A percentile compares a stretch with the other conserved stretches of the same genome.
phyloP scores from a whole-genome alignment of 1,284 basidiomycete species.

The Trametes pubescens region DNA sequence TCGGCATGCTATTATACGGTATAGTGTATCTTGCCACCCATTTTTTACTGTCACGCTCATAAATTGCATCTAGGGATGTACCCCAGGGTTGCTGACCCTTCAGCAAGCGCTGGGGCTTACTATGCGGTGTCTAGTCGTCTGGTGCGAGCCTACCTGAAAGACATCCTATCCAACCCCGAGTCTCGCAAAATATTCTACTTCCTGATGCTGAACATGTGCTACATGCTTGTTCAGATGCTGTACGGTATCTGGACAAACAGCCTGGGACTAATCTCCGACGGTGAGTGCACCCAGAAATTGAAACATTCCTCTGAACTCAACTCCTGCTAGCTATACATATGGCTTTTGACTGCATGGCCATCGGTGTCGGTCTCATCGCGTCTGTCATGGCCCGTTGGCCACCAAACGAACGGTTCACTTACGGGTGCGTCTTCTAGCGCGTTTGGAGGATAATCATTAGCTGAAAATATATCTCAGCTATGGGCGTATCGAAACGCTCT shows the following conservation, averaged over 20 bases:
- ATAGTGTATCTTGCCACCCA: slow-evolving; percentile 21
- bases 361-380: slow-evolving; percentile 95
- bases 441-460: background rate
- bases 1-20: slow-evolving; percentile 65
- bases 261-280: slow-evolving; percentile 95
- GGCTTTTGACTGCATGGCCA: slow-evolving; percentile 99
- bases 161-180: slow-evolving; percentile 90
- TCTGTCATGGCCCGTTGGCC: slow-evolving; percentile 99
- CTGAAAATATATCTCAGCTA: slow-evolving; percentile 61
- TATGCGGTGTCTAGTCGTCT: slow-evolving; percentile 65
- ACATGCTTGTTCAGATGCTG: slow-evolving; percentile 95
- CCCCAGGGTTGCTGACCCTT: slow-evolving; percentile 54
- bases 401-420: slow-evolving; percentile 93
- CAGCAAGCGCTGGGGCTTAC: slow-evolving; percentile 48
- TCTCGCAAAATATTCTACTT: slow-evolving; percentile 98
- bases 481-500: slow-evolving; percentile 97
- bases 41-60: background rate
- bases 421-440: slow-evolving; percentile 68
- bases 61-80: slow-evolving; percentile 54
- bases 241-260: slow-evolving; percentile 99
- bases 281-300: slow-evolving; percentile 53
- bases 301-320: background rate
- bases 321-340: slow-evolving; percentile 89
- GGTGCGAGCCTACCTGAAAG: slow-evolving; percentile 82
- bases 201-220: slow-evolving; percentile 92